Evolutionary conservation across 2,329 filamentous ascomycete genomes (phyloP), one percentile per base, ranked within the genome.

Genomic region (Rutstroemia sp.): DNA sequence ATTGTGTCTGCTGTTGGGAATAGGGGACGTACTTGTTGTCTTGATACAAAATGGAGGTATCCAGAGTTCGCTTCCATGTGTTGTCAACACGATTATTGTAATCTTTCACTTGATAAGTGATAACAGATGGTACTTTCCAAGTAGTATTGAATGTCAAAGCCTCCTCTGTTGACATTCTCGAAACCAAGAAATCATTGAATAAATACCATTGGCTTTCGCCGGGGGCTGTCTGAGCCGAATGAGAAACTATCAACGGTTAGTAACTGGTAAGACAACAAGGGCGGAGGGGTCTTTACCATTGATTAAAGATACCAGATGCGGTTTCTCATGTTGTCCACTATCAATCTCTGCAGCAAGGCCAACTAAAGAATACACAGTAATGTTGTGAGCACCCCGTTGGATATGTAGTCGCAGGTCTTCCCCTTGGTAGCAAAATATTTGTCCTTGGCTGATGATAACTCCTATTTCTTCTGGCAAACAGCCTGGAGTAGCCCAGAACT

Each of bases 391-490:
- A 21, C 88, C 88, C 34, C 87, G 82, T 66, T 92, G 86, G 21
- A 95, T 73, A 64, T 94, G 89, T 48, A 88, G 73, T 68, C 86
- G 87, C 61, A 99, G 73, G 65, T 97, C 92, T 53, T 95, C 87
- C 2, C 94, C 92, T 71, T 99, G 92, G 62, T 91, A 97, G 71
- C 92, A 96, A 71, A 89, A 92, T 68, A 97, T 89, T 67, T 95
- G 89, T n/a, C 89, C 90, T 65, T 89, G 83, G 58, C 95, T 89
- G 57, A 96, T 83, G 57, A 95, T 89, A 66, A 99, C 83, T 39
- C 94, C 94, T 65, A 99, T 92, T 69, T 97, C 91, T 67, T 94
- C 88, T 0, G 94, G 94, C 12, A 99, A 76, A 86, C 92, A 99
- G 16, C 89, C 89, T 0, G 89, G 89, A 12, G 85, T 89, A 1